These are phyloP conservation scores for Cladorrhinum samala DNA, from an alignment of 495 filamentous ascomycete genomes.

Conservation along the genomic window DNA sequence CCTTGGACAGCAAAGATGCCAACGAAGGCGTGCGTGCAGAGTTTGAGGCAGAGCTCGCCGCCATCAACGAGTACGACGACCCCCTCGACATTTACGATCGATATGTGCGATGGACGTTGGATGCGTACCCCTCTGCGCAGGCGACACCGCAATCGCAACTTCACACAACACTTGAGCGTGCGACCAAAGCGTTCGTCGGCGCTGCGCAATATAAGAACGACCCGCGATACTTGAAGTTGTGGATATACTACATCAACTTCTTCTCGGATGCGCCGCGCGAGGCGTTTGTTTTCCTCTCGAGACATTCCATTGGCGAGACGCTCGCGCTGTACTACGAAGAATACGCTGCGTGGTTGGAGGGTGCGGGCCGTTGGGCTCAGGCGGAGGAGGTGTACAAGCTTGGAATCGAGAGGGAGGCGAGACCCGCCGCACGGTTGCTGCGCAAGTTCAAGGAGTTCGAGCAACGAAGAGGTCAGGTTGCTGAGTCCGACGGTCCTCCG, in stretches of 20 bases:
- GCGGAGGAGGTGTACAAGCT: conserved; percentile 89
- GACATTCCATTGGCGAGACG: conserved; percentile 78
- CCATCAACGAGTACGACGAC: conserved; percentile 81
- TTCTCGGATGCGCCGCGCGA: conserved; percentile 91
- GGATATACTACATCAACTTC: conserved; percentile 87
- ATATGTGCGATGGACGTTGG: conserved; percentile 93
- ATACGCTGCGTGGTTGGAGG: conserved; percentile 87
- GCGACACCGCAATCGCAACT: conserved; percentile 86
- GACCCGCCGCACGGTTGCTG: conserved; percentile 70
- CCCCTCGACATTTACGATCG: conserved; percentile 93
- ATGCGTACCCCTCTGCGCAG: conserved; percentile 90
- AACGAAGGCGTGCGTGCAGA: conserved; percentile 74
- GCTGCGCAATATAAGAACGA: conserved; percentile 89
- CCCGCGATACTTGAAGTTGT: conserved; percentile 83
- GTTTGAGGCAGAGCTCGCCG: conserved; percentile 76
- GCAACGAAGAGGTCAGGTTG: conserved; percentile 52
- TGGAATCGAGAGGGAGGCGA: conserved; percentile 81
- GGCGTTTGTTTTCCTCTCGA: conserved; percentile 82
- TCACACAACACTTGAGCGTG: conserved; percentile 82
- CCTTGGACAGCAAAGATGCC: conserved; percentile 63
- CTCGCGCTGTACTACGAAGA: conserved; percentile 97
- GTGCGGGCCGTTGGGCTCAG: conserved; percentile 77
- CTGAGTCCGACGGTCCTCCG: conserved; percentile 54
- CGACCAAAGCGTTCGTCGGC: conserved; percentile 81
- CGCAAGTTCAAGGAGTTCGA: conserved; percentile 91